These are phyloP conservation scores for Kwoniella sp. DNA, from an alignment of 768 basidiomycete species.

Conservation along the genomic window DNA sequence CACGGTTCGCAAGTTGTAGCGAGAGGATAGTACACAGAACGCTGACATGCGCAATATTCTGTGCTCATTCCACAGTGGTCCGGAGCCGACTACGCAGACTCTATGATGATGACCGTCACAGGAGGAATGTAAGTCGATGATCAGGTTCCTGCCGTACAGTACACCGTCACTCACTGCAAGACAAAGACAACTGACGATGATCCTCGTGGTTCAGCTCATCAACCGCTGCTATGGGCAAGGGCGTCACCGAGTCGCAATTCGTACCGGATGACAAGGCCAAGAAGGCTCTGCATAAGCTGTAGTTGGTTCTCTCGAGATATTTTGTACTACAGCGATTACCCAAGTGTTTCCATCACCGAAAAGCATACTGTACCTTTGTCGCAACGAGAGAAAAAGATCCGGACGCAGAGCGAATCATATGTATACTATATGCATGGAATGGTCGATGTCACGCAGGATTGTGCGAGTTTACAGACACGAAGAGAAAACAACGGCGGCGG, in stretches of 20 bases:
- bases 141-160: neutral
- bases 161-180: neutral
- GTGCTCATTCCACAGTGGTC: constrained; percentile 68
- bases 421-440: too few relatives aligned
- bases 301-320: neutral
- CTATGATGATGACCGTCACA: constrained; percentile 90
- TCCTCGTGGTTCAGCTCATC: constrained; percentile 65
- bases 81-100: constrained; percentile 90
- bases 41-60: neutral
- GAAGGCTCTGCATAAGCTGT: constrained; percentile 36
- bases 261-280: constrained; percentile 29
- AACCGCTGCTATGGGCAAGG: constrained; percentile 98
- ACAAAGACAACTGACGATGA: too few relatives aligned
- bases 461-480: too few relatives aligned
- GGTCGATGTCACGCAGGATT: too few relatives aligned
- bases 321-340: neutral
- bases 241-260: constrained; percentile 91
- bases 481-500: too few relatives aligned
- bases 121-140: constrained; percentile 68
- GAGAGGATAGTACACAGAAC: neutral
- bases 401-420: too few relatives aligned
- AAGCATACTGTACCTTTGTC: too few relatives aligned
- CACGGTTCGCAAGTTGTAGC: too few relatives aligned
- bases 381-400: too few relatives aligned
- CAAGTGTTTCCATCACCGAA: neutral